Percentiles rank a stretch among this genome's conserved stretches.
Conservation (phyloP, 257 asterid genomes). For the Nicotiana undulata region DNA sequence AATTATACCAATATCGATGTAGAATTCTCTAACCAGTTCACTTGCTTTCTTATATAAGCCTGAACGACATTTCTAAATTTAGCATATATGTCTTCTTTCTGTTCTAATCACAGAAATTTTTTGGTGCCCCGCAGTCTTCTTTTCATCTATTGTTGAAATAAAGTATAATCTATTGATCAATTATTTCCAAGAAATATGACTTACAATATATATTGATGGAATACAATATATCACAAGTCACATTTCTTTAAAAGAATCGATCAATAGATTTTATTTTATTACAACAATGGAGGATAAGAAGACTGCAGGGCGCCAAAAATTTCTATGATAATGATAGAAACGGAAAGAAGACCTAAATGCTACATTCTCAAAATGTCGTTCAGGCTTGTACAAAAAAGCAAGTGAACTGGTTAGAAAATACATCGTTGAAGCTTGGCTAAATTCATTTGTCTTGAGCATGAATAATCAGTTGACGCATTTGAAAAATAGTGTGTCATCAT, state of each 20-base stretch:
- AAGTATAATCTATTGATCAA: too few relatives aligned
- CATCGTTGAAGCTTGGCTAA: not conserved
- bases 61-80: constrained; percentile 25
- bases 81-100: constrained; percentile 20
- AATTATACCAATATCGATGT: constrained; percentile 23
- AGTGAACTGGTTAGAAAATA: constrained; percentile 25
- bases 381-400: not conserved
- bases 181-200: too few relatives aligned
- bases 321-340: constrained; percentile 8
- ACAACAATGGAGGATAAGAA: constrained; percentile 4
- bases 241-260: too few relatives aligned
- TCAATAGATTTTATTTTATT: too few relatives aligned
- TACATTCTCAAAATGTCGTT: constrained; percentile 27
- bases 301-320: constrained; percentile 26
- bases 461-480: not conserved
- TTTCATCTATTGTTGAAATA: not conserved
- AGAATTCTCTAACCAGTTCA: constrained; percentile 23
- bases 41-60: not conserved
- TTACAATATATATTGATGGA: too few relatives aligned
- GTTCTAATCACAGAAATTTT: constrained; percentile 17
- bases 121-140: constrained; percentile 23
- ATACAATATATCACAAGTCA: too few relatives aligned
- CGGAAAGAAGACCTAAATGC: constrained; percentile 20
- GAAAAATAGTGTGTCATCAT: not conserved
- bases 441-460: not conserved